These are phyloP conservation scores for Candida buenavistaensis DNA, from an alignment of 1,139 yeast species.

Conservation along the genomic window DNA sequence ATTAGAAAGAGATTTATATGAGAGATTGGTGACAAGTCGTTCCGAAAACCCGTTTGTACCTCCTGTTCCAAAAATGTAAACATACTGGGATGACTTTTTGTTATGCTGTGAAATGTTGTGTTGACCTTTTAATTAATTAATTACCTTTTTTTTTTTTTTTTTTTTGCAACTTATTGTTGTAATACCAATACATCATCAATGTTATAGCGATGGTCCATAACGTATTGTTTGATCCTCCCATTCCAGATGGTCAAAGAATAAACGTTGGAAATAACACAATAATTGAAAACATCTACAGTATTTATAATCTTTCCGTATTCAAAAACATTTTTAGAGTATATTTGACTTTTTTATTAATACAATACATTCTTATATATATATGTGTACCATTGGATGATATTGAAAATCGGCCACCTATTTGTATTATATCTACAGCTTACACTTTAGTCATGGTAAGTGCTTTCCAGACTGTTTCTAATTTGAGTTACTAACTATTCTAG, in stretches of 20 bases:
- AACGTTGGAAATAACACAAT: conserved; percentile 20
- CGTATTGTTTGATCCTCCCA: conserved; percentile 21
- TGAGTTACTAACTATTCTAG: conserved; percentile 17
- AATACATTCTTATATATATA: conserved; percentile 39
- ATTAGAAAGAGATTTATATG: conserved; percentile 50
- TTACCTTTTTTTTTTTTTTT: background rate
- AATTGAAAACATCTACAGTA: conserved; percentile 24
- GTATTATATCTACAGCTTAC: conserved; percentile 27
- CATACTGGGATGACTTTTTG: background rate
- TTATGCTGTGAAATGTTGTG: no score
- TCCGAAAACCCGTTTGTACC: conserved; percentile 25
- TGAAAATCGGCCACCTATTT: conserved; percentile 36
- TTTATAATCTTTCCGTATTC: conserved; percentile 18
- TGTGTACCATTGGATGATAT: conserved; percentile 46
- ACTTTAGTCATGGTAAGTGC: conserved; percentile 30
- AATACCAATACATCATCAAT: no score
- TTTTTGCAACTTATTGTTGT: conserved; percentile 1
- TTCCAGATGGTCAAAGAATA: conserved; percentile 22
- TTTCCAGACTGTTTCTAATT: conserved; percentile 1
- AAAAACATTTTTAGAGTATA: conserved; percentile 25
- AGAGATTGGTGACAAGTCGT: conserved; percentile 24
- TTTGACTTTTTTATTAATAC: conserved; percentile 31
- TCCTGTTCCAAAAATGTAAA: conserved; percentile 21
- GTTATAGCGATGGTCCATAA: conserved; percentile 19
- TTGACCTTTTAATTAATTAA: no score